Conservation (phyloP, 1,284 basidiomycete species). For the Thelephora terrestris region DNA sequence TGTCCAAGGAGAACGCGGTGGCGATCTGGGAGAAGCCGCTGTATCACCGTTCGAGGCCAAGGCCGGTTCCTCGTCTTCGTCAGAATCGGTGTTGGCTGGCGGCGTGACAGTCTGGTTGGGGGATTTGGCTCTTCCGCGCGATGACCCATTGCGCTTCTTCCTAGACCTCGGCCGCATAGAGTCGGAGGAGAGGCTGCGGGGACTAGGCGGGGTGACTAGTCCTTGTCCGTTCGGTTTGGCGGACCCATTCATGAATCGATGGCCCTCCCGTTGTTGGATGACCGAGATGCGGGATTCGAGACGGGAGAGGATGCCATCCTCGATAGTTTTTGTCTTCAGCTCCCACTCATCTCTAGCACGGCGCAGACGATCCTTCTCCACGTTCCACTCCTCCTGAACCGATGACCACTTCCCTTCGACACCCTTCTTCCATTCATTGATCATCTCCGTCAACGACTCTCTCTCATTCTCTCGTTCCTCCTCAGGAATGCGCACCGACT, state of each 20-base stretch:
- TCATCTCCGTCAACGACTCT: conserved; percentile 40
- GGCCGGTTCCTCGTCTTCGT: conserved; percentile 15
- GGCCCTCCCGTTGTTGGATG: conserved; percentile 27
- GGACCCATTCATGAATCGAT: conserved; percentile 31
- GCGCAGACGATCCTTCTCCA: conserved; percentile 69
- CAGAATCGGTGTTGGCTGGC: conserved; percentile 20
- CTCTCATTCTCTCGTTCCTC: conserved; percentile 27
- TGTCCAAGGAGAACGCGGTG: conserved; percentile 30
- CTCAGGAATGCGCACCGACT: conserved; percentile 6
- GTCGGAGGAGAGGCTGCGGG: conserved; percentile 56
- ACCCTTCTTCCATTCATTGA: conserved; percentile 57
- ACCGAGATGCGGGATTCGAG: conserved; percentile 32
- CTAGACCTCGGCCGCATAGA: conserved; percentile 27
- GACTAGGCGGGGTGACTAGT: conserved; percentile 64
- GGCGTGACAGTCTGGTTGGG: conserved; percentile 20
- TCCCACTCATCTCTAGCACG: conserved; percentile 83
- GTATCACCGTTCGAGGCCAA: conserved; percentile 13
- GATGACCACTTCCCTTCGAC: conserved; percentile 73
- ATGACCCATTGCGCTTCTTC: conserved; percentile 21
- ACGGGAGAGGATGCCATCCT: conserved; percentile 32
- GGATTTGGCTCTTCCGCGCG: conserved; percentile 24
- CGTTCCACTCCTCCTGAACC: conserved; percentile 74
- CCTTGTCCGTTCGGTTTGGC: conserved; percentile 34
- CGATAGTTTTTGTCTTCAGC: conserved; percentile 30
- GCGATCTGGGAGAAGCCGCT: conserved; percentile 20